Percentiles rank a stretch among this genome's conserved stretches.
Conservation (phyloP, 768 basidiomycete species). For the Lactarius vividus region DNA sequence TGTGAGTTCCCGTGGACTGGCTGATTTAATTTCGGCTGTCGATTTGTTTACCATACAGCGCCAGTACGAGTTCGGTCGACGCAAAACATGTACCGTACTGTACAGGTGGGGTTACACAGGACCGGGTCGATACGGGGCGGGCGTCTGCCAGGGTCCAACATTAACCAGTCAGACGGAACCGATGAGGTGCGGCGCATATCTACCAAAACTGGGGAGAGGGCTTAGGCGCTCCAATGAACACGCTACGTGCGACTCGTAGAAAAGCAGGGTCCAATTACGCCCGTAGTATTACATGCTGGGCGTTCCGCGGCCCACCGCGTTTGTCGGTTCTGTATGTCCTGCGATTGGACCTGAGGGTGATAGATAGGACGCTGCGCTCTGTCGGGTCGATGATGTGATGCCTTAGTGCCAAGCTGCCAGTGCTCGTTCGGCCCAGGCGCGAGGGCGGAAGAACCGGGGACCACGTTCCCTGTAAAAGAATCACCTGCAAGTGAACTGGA, state of each 20-base stretch:
- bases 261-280: neutral
- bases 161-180: neutral
- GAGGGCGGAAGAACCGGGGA: neutral
- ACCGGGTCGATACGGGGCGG: neutral
- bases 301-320: neutral
- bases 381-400: neutral
- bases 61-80: neutral
- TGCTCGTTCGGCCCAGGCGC: neutral
- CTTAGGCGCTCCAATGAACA: neutral
- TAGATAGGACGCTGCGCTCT: neutral
- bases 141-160: neutral
- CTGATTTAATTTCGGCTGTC: neutral
- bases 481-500: too few relatives aligned
- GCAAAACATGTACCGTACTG: neutral
- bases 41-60: neutral
- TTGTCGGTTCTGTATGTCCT: neutral
- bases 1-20: neutral
- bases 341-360: neutral
- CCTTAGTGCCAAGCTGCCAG: neutral
- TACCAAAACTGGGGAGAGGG: neutral
- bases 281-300: neutral
- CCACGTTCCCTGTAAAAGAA: too few relatives aligned
- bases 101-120: neutral
- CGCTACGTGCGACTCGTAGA: neutral
- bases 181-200: neutral